Evolutionary conservation across 108 stramenopile genomes (phyloP), one percentile per base, ranked within the genome.

Genomic region (Skeletonema grethae): DNA sequence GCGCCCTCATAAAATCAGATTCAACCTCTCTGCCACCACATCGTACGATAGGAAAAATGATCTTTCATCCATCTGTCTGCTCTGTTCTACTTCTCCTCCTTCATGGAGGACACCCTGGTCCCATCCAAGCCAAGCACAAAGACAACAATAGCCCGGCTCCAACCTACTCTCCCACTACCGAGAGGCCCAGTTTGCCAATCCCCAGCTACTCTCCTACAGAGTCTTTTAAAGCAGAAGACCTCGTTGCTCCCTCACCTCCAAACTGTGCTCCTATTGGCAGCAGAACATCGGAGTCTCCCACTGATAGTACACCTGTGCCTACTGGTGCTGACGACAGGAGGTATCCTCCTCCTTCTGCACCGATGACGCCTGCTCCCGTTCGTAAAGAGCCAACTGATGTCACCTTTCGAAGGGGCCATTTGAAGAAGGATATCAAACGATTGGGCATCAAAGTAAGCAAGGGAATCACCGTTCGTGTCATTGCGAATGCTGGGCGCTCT

Each of bases 401-500:
- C 7, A 61, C 60, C 38, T 61, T 61, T 10, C 60, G 30, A 32
- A 61, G 60, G 60, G 60, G 60, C 60, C 32, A 61, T 35, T 20
- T 61, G 20, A 32, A 6, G 60, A 61, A 61, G 32, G 60, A 61
- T 24, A 25, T 61, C 12, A 20, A 3, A 31, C 31, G 60, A 36
- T 61, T 61, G 16, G 60, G 60, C 7, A 35, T 61, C 60, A 61
- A 61, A 61, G 60, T 61, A 0, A 61, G 60, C 60, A 61, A 61
- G 35, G 60, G 60, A 13, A 61, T 61, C 38, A 61, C 35, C 1
- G 60, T 61, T 36, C 24, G 60, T 9, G 34, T 18, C 2, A 18
- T 61, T 35, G 60, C 60, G 6, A 32, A 35, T 6, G 60, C 60
- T 18, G 18, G 35, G 7, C 60, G 60, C 32, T 20, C 11, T 24